Conservation (phyloP, 2,329 filamentous ascomycete species). For the Claviceps maximensis region DNA sequence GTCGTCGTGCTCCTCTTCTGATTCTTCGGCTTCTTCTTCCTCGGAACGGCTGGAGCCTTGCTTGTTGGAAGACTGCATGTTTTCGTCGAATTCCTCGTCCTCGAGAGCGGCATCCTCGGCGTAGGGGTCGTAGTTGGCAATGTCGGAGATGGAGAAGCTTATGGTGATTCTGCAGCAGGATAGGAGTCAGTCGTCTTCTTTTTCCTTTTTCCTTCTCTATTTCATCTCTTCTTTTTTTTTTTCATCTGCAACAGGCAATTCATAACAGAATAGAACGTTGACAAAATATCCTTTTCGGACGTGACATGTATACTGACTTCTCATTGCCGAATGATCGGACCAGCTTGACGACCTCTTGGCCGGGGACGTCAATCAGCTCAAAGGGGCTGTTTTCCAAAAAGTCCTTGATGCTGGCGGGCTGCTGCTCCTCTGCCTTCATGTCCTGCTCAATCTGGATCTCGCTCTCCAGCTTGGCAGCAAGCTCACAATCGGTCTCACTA, state of each 20-base stretch:
- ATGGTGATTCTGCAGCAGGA: constrained; percentile 24
- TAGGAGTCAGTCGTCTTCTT: not conserved
- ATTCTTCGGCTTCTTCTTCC: constrained; percentile 32
- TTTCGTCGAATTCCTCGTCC: constrained; percentile 26
- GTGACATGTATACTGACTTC: constrained; percentile 43
- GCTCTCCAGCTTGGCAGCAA: constrained; percentile 72
- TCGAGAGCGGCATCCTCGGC: constrained; percentile 25
- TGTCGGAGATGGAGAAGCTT: constrained; percentile 30
- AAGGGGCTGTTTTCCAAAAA: constrained; percentile 80
- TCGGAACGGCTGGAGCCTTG: constrained; percentile 35
- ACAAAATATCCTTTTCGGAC: too few relatives aligned
- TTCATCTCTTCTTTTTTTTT: too few relatives aligned
- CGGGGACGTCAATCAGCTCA: constrained; percentile 67
- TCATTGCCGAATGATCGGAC: constrained; percentile 76
- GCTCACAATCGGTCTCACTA: constrained; percentile 57
- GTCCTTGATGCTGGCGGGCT: constrained; percentile 69
- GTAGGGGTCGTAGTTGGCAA: constrained; percentile 27
- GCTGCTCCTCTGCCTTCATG: constrained; percentile 57
- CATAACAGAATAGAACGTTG: not conserved
- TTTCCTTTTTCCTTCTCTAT: not conserved
- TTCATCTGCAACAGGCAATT: not conserved
- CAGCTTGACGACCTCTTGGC: constrained; percentile 78
- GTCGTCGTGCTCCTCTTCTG: constrained; percentile 36
- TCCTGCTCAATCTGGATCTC: constrained; percentile 77
- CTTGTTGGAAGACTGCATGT: constrained; percentile 38